Percentiles rank a stretch among this genome's conserved stretches.
phyloP scores from a whole-genome alignment of 225 moss, liverwort and hornwort genomes.

The Antitrichia curtipendula region DNA sequence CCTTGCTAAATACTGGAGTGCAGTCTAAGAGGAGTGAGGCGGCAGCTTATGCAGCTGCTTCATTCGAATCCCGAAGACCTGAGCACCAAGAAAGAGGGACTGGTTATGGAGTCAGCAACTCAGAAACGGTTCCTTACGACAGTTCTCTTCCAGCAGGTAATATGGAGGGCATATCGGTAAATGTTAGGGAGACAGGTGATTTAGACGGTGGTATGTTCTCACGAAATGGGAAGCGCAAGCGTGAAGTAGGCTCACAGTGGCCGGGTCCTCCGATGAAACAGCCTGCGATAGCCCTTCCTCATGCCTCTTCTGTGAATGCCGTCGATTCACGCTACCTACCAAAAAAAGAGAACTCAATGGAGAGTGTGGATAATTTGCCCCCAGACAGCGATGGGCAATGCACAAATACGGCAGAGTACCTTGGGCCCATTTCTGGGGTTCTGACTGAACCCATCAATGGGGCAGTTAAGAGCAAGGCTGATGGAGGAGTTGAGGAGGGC shows the following conservation, averaged over 20 bases:
- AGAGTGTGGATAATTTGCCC: conserved; percentile 77
- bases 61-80: conserved; percentile 47
- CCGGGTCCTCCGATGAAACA: conserved; percentile 29
- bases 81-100: conserved; percentile 19
- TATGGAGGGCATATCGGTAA: conserved; percentile 38
- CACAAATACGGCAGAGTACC: conserved; percentile 44
- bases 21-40: conserved; percentile 43
- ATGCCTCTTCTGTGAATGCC: conserved; percentile 89
- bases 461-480: conserved; percentile 52
- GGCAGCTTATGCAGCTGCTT: conserved; percentile 34
- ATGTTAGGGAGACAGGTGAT: conserved; percentile 22
- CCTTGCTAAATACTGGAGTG: conserved; percentile 27
- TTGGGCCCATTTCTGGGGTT: conserved; percentile 35
- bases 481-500: conserved; percentile 50
- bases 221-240: conserved; percentile 31
- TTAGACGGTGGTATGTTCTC: conserved; percentile 20
- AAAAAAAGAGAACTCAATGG: conserved; percentile 85
- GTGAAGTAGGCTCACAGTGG: conserved; percentile 16
- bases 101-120: conserved; percentile 33
- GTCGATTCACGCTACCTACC: conserved; percentile 58
- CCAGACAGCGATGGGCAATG: conserved; percentile 63
- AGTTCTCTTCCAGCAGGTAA: conserved; percentile 40
- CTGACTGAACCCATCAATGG: conserved; percentile 43
- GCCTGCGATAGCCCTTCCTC: conserved; percentile 45
- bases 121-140: conserved; percentile 14